Percentiles rank a stretch among this genome's conserved stretches.
phyloP scores from a whole-genome alignment of 1,284 basidiomycete genomes.

The Microbotryum violaceum region DNA sequence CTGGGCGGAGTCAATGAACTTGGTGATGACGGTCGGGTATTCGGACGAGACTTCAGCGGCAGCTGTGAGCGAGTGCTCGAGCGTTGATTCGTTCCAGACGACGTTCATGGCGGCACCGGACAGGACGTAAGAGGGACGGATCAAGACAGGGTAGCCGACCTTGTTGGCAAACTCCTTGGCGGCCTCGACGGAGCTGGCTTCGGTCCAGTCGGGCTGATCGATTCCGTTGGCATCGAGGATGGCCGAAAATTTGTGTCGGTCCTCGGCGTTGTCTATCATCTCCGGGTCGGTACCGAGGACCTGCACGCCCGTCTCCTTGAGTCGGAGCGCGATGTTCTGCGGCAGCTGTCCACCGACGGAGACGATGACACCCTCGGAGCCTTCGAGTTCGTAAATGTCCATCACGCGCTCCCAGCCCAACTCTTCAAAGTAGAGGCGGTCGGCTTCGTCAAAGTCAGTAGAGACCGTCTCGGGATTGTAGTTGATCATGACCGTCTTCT shows the following conservation, averaged over 20 bases:
- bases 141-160: slow-evolving; percentile 90
- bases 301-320: slow-evolving; percentile 93
- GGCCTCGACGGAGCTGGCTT: slow-evolving; percentile 82
- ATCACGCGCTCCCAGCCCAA: slow-evolving; percentile 93
- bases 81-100: slow-evolving; percentile 84
- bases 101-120: slow-evolving; percentile 99
- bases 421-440: slow-evolving; percentile 97
- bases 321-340: slow-evolving; percentile 92
- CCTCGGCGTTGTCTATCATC: slow-evolving; percentile 99
- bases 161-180: slow-evolving; percentile 80
- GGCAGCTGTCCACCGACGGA: slow-evolving; percentile 99
- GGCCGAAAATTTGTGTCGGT: slow-evolving; percentile 98
- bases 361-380: slow-evolving; percentile 81
- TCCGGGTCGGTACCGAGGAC: slow-evolving; percentile 97
- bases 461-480: slow-evolving; percentile 99
- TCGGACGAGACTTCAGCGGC: slow-evolving; percentile 96
- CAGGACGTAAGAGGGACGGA: slow-evolving; percentile 94
- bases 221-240: slow-evolving; percentile 95
- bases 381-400: slow-evolving; percentile 92
- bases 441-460: slow-evolving; percentile 98
- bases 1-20: slow-evolving; percentile 98
- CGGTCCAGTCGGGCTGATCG: slow-evolving; percentile 96
- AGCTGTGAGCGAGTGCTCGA: slow-evolving; percentile 84
- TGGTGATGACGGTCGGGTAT: slow-evolving; percentile 95
- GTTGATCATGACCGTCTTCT: slow-evolving; percentile 98